A percentile compares a stretch with the other conserved stretches of the same genome.
Conservation (phyloP, 495 filamentous ascomycete species). For the Neurospora sp. region DNA sequence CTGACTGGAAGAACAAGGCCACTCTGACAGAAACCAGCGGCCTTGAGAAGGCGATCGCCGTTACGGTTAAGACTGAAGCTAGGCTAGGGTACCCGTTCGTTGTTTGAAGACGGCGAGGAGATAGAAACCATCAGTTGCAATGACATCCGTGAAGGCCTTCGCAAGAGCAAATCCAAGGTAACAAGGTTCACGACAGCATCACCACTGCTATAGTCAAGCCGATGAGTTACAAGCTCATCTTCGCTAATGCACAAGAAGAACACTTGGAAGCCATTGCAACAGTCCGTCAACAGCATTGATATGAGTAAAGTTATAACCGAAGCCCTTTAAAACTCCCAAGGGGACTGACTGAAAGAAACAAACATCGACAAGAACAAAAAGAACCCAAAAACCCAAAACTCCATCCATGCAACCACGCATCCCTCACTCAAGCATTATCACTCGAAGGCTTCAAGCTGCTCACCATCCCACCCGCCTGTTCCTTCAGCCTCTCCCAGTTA, state of each 20-base stretch:
- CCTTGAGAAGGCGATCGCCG: no score
- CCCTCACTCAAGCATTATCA: background rate
- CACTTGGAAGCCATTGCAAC: background rate
- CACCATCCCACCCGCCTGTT: slow-evolving; percentile 3
- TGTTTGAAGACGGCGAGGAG: no score
- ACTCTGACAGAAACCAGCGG: background rate
- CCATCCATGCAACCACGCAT: background rate
- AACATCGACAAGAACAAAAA: background rate
- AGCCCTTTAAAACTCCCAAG: no score
- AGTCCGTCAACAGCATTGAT: background rate
- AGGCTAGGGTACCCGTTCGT: background rate
- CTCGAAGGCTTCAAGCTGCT: slow-evolving; percentile 1
- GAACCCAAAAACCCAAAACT: background rate
- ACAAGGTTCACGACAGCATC: no score
- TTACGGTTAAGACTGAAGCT: background rate
- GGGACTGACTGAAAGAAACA: background rate
- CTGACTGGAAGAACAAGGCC: background rate
- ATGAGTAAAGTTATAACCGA: no score
- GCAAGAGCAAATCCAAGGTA: no score
- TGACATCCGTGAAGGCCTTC: no score
- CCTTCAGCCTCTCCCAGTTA: slow-evolving; percentile 10
- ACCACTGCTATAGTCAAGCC: no score
- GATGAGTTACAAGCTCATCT: background rate
- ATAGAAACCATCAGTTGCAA: no score
- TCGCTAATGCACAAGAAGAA: background rate